These are phyloP conservation scores for Amphicarpaea edgeworthii DNA, from an alignment of 306 rosid species.

Conservation along the genomic window DNA sequence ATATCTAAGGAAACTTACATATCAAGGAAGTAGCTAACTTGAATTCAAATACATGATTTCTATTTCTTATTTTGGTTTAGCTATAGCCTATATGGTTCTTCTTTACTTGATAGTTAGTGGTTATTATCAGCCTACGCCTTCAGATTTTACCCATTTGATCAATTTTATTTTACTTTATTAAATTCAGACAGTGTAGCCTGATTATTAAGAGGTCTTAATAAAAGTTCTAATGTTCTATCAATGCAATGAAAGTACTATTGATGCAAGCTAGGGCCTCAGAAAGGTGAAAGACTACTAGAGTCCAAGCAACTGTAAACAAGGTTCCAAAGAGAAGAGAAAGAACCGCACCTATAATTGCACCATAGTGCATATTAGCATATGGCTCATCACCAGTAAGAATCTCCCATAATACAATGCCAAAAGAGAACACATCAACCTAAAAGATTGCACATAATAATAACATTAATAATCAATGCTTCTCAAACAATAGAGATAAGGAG, in stretches of 20 bases:
- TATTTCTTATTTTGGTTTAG: slow-evolving; percentile 1
- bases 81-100: background rate
- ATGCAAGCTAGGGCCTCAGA: slow-evolving; percentile 28
- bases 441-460: slow-evolving; percentile 27
- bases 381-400: slow-evolving; percentile 98
- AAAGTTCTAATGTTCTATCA: slow-evolving; percentile 32
- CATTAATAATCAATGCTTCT: slow-evolving; percentile 20
- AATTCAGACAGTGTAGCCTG: background rate
- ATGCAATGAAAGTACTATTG: slow-evolving; percentile 1
- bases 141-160: background rate
- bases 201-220: background rate
- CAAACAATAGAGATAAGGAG: slow-evolving; percentile 27
- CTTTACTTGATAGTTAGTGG: background rate
- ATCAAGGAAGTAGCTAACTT: slow-evolving; percentile 20
- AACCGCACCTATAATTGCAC: slow-evolving; percentile 82
- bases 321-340: slow-evolving; percentile 24
- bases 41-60: background rate
- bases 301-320: slow-evolving; percentile 12
- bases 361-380: slow-evolving; percentile 96
- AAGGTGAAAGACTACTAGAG: slow-evolving; percentile 15
- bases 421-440: slow-evolving; percentile 95
- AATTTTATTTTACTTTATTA: background rate
- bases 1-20: background rate
- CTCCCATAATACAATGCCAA: slow-evolving; percentile 95
- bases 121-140: background rate